These are phyloP conservation scores for Entomophthora muscae DNA, from an alignment of 371 early-diverging fungal genomes.

Conservation along the genomic window DNA sequence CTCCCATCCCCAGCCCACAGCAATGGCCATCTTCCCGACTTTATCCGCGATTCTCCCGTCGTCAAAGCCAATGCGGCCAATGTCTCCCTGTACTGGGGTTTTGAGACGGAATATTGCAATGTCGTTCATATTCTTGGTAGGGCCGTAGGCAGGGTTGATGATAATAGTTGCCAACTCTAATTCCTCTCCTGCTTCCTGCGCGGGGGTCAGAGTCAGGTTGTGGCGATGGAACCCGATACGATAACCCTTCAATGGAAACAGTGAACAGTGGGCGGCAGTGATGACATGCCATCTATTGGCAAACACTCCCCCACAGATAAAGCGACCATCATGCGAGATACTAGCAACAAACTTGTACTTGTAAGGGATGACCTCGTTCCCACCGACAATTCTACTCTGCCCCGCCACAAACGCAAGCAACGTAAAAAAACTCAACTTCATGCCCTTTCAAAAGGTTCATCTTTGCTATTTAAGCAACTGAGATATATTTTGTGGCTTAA, in stretches of 20 bases:
- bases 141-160: not conserved
- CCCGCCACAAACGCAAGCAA: too few species aligned
- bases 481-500: too few species aligned
- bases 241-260: not conserved
- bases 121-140: not conserved
- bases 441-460: too few species aligned
- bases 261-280: conserved; percentile 4
- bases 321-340: not conserved
- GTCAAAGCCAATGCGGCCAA: not conserved
- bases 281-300: not conserved
- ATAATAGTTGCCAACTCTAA: not conserved
- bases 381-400: conserved; percentile 5
- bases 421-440: too few species aligned
- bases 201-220: not conserved
- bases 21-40: not conserved
- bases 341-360: conserved; percentile 1
- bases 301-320: conserved; percentile 2
- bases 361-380: conserved; percentile 7
- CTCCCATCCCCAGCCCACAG: conserved; percentile 5
- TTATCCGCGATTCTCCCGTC: not conserved
- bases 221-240: not conserved
- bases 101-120: not conserved
- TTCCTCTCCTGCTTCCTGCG: conserved; percentile 3
- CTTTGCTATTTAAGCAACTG: too few species aligned
- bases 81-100: not conserved